Conservation (phyloP, 176 grass and related monocot genomes). For the Cymbopogon citratus region DNA sequence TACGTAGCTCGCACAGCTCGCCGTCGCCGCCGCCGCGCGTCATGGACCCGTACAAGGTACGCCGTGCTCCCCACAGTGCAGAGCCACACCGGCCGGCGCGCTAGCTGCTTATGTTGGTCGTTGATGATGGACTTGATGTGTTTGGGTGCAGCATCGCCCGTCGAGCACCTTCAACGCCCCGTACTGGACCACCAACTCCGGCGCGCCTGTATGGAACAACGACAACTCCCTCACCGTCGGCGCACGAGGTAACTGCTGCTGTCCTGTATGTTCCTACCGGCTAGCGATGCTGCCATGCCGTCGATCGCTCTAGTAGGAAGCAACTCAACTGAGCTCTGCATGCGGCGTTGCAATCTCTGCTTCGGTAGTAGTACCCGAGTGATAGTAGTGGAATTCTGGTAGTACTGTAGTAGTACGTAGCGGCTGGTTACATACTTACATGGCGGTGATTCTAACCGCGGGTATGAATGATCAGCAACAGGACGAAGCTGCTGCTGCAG, state of each 20-base stretch:
- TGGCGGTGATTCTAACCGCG: no score
- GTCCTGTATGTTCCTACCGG: background rate
- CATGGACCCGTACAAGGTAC: constrained; percentile 98
- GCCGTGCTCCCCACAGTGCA: background rate
- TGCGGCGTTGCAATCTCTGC: no score
- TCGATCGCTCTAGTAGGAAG: background rate
- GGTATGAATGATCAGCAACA: no score
- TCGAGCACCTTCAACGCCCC: constrained; percentile 67
- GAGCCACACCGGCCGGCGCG: background rate
- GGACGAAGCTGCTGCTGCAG: no score
- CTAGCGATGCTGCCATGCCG: background rate
- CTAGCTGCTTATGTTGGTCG: background rate
- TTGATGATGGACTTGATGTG: background rate
- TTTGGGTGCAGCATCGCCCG: constrained; percentile 63
- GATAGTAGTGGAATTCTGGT: no score
- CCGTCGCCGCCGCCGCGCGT: background rate
- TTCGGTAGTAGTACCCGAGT: no score
- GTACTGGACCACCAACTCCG: constrained; percentile 91
- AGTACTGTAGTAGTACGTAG: no score
- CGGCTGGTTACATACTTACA: no score
- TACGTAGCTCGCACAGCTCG: background rate
- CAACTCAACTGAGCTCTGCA: no score
- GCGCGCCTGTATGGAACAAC: constrained; percentile 98
- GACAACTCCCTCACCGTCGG: constrained; percentile 82
- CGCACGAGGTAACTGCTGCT: constrained; percentile 44